These are phyloP conservation scores for Candida patagonica DNA, from an alignment of 805 yeast genomes.

Conservation along the genomic window DNA sequence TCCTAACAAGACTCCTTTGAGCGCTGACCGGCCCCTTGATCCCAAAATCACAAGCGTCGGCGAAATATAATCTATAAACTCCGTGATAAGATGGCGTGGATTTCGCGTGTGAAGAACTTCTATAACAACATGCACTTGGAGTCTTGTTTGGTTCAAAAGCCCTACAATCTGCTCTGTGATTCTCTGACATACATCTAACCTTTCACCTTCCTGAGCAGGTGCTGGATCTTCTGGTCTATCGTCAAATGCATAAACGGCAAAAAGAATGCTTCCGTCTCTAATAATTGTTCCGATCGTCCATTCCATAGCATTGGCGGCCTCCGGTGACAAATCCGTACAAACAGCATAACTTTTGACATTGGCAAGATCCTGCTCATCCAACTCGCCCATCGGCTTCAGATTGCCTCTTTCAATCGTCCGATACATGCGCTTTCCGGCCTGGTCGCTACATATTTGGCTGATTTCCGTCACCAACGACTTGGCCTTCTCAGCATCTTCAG, in stretches of 20 bases:
- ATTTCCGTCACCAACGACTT: slow-evolving; percentile 41
- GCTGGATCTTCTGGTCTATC: slow-evolving; percentile 17
- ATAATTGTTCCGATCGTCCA: slow-evolving; percentile 83
- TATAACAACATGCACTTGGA: slow-evolving; percentile 63
- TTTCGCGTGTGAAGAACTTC: slow-evolving; percentile 71
- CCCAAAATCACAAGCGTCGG: slow-evolving; percentile 72
- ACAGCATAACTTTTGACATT: slow-evolving; percentile 51
- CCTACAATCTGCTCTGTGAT: slow-evolving; percentile 33
- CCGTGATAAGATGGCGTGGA: slow-evolving; percentile 61
- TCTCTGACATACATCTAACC: slow-evolving; percentile 36
- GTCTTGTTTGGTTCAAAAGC: slow-evolving; percentile 52
- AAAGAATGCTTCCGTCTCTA: slow-evolving; percentile 73
- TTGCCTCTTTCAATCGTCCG: slow-evolving; percentile 64
- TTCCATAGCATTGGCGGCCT: slow-evolving; percentile 73
- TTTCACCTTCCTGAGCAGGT: slow-evolving; percentile 23
- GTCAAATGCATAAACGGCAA: slow-evolving; percentile 43
- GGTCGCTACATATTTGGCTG: slow-evolving; percentile 47
- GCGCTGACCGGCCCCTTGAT: slow-evolving; percentile 61
- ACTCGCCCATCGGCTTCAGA: slow-evolving; percentile 38
- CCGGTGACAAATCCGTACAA: slow-evolving; percentile 77
- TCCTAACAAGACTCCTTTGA: slow-evolving; percentile 66
- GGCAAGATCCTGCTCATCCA: slow-evolving; percentile 14
- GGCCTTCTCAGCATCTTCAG: slow-evolving; percentile 52
- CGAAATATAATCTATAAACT: slow-evolving; percentile 57
- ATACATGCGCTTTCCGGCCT: slow-evolving; percentile 47